Evolutionary conservation across 805 yeast genomes (phyloP), one percentile per base, ranked within the genome.

Genomic region (Yarrowia yakushimensis): DNA sequence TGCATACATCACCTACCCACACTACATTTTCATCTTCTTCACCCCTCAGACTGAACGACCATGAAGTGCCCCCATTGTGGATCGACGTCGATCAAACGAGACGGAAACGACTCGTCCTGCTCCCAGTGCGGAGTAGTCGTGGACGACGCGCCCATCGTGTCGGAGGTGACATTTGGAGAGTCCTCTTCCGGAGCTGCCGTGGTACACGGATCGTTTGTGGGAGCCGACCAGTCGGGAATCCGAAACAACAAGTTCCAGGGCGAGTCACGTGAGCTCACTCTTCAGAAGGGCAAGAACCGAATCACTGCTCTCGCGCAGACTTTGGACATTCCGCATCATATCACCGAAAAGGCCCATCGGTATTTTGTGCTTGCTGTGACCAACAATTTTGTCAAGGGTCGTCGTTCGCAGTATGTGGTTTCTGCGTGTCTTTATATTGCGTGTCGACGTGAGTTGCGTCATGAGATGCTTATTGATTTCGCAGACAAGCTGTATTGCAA

Each of bases 351-450:
- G 12, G 97, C 97, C 0, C 82, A 84, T 68, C 89, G 88, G 64
- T 90, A 96, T 93, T 96, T 90, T 74, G 85, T 85, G 67, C 77
- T 91, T 62, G 98, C 98, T 0, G 78, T 96, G 28, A 82, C 90
- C 1, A 82, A 87, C 66, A 92, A 91, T 71, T 94, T 94, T 72
- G 98, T 94, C 23, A 97, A 93, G 73, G 99, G 99, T n/a, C 81
- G 99, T 69, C 78, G 94, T 65, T 90, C 97, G 2, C 97, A 92
- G 71, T 92, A 93, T 71, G 98, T 94, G 3, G 85, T 92, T 62
- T 96, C 97, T 0, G 91, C 98, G 0, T 94, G 99, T 76, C 79
- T 94, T 33, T 94, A 94, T 71, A 84, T 94, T 52, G 97, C 98
- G 0, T 94, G 99, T 74, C 85, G 99, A 70, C 87, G 86, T 71